phyloP scores from a whole-genome alignment of 1,284 basidiomycete genomes.

The Microbotryum lychnidis-dioicae region DNA sequence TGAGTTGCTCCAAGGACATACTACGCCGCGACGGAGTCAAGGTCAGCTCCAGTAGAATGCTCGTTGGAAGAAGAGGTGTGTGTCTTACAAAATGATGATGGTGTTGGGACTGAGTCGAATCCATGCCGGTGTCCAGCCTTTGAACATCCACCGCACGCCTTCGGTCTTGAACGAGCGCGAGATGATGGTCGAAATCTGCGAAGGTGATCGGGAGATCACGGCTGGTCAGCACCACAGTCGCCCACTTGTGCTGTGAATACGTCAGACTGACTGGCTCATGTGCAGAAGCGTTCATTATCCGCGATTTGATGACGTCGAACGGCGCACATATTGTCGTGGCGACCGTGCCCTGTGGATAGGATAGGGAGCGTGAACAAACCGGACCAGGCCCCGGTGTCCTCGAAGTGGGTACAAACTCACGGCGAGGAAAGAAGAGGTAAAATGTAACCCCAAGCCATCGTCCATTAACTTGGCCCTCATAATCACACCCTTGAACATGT shows the following conservation, averaged over 20 bases:
- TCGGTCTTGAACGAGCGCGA: slow-evolving; percentile 62
- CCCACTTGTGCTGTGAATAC: neutral
- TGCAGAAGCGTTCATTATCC: slow-evolving; percentile 83
- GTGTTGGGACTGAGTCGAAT: slow-evolving; percentile 35
- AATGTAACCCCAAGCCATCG: slow-evolving; percentile 73
- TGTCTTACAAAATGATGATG: slow-evolving; percentile 30
- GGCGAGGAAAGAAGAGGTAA: slow-evolving; percentile 74
- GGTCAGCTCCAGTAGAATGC: neutral
- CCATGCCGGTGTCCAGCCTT: slow-evolving; percentile 48
- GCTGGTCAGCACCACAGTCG: slow-evolving; percentile 4
- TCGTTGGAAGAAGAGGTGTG: neutral
- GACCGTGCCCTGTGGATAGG: slow-evolving; percentile 60
- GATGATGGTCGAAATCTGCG: slow-evolving; percentile 65
- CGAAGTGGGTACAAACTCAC: slow-evolving; percentile 45
- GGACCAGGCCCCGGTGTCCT: neutral
- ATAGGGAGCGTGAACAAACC: slow-evolving; percentile 4
- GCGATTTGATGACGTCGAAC: slow-evolving; percentile 80
- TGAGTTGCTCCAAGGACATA: slow-evolving; percentile 29
- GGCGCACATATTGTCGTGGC: slow-evolving; percentile 91
- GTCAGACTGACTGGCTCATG: slow-evolving; percentile 55
- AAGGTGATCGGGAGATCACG: neutral
- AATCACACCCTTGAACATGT: slow-evolving; percentile 76
- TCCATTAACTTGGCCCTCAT: slow-evolving; percentile 60
- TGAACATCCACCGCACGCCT: slow-evolving; percentile 85
- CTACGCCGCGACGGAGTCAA: neutral